Conservation (phyloP, 75 land plant genomes). For the Sequoia sempervirens region DNA sequence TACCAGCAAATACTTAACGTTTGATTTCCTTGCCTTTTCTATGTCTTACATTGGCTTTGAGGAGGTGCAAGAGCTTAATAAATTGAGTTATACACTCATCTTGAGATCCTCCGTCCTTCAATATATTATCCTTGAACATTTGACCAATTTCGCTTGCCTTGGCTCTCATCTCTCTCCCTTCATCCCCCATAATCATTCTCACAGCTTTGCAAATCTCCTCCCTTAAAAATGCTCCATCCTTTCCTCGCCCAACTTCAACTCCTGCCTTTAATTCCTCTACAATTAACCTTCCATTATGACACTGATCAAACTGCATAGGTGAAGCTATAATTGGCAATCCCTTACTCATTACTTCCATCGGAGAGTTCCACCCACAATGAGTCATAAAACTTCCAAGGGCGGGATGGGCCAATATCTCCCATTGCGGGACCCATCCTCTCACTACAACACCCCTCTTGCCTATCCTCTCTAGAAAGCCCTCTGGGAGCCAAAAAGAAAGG, state of each 20-base stretch:
- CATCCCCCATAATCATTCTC: too few species aligned
- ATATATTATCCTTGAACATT: too few species aligned
- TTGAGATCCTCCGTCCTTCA: too few species aligned
- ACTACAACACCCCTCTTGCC: slow-evolving; percentile 6
- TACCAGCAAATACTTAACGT: too few species aligned
- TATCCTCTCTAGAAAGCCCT: background rate
- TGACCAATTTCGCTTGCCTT: too few species aligned
- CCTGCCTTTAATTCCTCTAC: background rate
- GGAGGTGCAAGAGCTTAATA: too few species aligned
- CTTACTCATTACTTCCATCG: background rate
- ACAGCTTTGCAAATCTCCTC: background rate
- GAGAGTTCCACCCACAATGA: slow-evolving; percentile 1
- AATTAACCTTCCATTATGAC: background rate
- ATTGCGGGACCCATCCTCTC: slow-evolving; percentile 14
- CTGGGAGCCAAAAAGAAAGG: background rate
- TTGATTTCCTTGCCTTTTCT: too few species aligned
- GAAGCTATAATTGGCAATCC: background rate
- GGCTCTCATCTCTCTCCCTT: too few species aligned
- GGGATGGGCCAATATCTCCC: slow-evolving; percentile 16
- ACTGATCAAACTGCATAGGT: background rate
- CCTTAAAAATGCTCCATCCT: background rate
- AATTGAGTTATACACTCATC: too few species aligned
- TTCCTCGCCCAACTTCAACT: background rate
- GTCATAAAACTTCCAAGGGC: background rate
- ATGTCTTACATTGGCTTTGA: too few species aligned